Conservation (phyloP, 495 filamentous ascomycete species). For the Talaromyces nanjingensis region DNA sequence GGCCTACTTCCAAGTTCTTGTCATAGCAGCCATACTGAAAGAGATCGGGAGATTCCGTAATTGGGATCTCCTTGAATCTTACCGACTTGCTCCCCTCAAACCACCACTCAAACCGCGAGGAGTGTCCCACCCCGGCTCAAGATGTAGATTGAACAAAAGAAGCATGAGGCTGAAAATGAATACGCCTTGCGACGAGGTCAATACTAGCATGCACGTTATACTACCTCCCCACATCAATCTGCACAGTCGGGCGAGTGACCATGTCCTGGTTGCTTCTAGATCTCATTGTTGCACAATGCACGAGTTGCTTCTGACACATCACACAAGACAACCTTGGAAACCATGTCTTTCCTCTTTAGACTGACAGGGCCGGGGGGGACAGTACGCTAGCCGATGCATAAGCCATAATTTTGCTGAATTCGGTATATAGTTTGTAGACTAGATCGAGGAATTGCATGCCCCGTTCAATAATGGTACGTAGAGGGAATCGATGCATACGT, state of each 20-base stretch:
- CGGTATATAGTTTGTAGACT: not conserved
- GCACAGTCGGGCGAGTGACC: not conserved
- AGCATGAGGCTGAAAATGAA: not conserved
- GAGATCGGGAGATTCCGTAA: not conserved
- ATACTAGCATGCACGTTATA: not conserved
- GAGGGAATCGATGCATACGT: not conserved
- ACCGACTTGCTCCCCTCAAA: not conserved
- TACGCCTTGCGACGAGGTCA: not conserved
- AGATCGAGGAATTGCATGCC: not conserved
- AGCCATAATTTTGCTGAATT: not conserved
- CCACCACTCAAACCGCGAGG: not conserved
- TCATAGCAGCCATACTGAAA: too few relatives aligned
- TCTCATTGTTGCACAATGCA: not conserved
- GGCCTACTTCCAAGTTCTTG: not conserved
- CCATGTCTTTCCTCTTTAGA: too few relatives aligned
- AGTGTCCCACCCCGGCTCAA: not conserved
- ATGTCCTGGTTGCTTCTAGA: not conserved
- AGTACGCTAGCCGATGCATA: not conserved
- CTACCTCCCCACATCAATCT: not conserved
- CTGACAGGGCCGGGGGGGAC: not conserved
- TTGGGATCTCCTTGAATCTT: not conserved
- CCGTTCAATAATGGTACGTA: slow-evolving; percentile 1
- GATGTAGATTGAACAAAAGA: not conserved
- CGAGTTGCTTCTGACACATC: not conserved
- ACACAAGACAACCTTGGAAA: not conserved